Percentiles rank a stretch among this genome's conserved stretches.
Conservation (phyloP, 345 rosid species). For the Schrenkiella parvula region DNA sequence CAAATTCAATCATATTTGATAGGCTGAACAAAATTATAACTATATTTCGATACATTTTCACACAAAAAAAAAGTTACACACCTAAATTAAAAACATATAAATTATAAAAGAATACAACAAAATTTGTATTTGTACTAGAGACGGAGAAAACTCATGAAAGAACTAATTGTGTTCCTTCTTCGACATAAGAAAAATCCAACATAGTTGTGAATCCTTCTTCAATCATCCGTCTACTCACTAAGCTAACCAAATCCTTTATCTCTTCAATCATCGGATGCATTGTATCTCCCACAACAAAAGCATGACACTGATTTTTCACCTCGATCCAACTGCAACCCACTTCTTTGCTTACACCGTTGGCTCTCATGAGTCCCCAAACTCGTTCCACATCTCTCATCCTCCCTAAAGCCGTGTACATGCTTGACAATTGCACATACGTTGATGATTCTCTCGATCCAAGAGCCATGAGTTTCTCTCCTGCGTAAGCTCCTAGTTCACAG, state of each 20-base stretch:
- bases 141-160: background rate
- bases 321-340: constrained; percentile 83
- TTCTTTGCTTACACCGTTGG: constrained; percentile 53
- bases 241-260: constrained; percentile 34
- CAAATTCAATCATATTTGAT: background rate
- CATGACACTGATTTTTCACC: constrained; percentile 44
- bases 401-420: constrained; percentile 57
- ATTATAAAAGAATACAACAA: background rate
- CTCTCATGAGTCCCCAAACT: constrained; percentile 52
- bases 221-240: constrained; percentile 49
- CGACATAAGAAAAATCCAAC: constrained; percentile 23
- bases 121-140: background rate
- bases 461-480: constrained; percentile 71
- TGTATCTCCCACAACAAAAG: constrained; percentile 59
- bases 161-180: constrained; percentile 18
- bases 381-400: constrained; percentile 48
- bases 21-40: background rate
- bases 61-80: background rate
- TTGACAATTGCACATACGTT: constrained; percentile 49
- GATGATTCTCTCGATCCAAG: constrained; percentile 73
- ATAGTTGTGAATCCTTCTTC: constrained; percentile 45
- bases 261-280: constrained; percentile 50
- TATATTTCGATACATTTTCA: background rate
- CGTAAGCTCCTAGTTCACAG: constrained; percentile 62
- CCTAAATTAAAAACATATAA: background rate